These are phyloP conservation scores for Carex sylvatica DNA, from an alignment of 202 grass and related monocot genomes.

Conservation along the genomic window DNA sequence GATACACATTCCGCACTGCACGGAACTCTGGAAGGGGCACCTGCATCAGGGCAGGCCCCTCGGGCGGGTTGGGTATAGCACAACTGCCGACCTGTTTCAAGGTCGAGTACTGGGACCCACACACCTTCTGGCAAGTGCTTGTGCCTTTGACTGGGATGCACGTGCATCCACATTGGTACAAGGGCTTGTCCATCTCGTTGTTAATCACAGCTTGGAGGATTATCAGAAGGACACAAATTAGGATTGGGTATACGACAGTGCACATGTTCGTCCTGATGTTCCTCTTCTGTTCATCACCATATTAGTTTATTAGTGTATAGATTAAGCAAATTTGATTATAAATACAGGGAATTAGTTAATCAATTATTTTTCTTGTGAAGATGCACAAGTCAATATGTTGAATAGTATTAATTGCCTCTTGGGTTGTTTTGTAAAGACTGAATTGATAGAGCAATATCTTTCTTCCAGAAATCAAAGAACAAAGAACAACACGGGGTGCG, in stretches of 20 bases:
- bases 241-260: conserved; percentile 57
- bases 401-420: background rate
- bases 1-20: conserved; percentile 14
- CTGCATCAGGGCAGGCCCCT: conserved; percentile 69
- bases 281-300: conserved; percentile 48
- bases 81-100: conserved; percentile 64
- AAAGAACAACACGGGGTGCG: no score
- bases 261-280: conserved; percentile 81
- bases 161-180: conserved; percentile 61
- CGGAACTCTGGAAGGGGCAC: conserved; percentile 49
- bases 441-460: background rate
- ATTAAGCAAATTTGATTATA: background rate
- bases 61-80: conserved; percentile 47
- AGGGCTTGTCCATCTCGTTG: conserved; percentile 60
- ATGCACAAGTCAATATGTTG: background rate
- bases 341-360: background rate
- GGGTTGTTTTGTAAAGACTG: background rate
- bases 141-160: conserved; percentile 31
- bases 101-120: conserved; percentile 69
- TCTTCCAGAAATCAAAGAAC: background rate
- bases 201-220: conserved; percentile 49
- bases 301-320: background rate
- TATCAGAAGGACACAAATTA: conserved; percentile 59
- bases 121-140: conserved; percentile 43
- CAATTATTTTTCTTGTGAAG: background rate